Conservation (phyloP, 805 yeast species). For the Candida railenensis region DNA sequence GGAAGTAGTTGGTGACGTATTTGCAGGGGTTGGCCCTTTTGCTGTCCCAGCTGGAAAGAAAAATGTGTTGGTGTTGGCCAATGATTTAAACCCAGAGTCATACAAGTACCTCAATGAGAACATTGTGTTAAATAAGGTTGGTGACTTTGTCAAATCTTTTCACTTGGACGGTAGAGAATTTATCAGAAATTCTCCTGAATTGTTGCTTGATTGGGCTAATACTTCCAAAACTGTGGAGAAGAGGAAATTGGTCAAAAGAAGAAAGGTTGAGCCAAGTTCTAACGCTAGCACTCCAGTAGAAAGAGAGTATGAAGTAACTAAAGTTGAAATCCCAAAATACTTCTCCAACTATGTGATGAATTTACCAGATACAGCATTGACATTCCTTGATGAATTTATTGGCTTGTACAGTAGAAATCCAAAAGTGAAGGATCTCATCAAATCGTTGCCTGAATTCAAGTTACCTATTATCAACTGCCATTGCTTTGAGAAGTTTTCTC, state of each 20-base stretch:
- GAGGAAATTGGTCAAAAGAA: slow-evolving; percentile 32
- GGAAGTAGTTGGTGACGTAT: slow-evolving; percentile 86
- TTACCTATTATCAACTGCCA: slow-evolving; percentile 83
- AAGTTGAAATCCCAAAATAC: slow-evolving; percentile 48
- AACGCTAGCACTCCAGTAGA: slow-evolving; percentile 13
- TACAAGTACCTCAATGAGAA: slow-evolving; percentile 68
- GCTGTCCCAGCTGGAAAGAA: slow-evolving; percentile 94
- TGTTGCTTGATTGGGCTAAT: slow-evolving; percentile 48
- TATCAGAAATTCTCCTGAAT: slow-evolving; percentile 57
- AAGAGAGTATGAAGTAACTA: slow-evolving; percentile 11
- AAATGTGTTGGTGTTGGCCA: slow-evolving; percentile 77
- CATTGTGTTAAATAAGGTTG: slow-evolving; percentile 61
- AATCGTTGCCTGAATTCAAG: slow-evolving; percentile 44
- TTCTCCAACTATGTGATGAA: slow-evolving; percentile 88
- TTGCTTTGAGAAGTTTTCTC: slow-evolving; percentile 88
- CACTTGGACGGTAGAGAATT: slow-evolving; percentile 84
- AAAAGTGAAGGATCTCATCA: slow-evolving; percentile 32
- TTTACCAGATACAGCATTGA: slow-evolving; percentile 88
- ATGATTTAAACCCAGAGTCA: slow-evolving; percentile 90
- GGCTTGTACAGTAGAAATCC: slow-evolving; percentile 60
- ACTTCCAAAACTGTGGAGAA: slow-evolving; percentile 33
- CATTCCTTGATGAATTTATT: slow-evolving; percentile 72
- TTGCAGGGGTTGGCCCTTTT: slow-evolving; percentile 99
- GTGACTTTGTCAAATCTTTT: slow-evolving; percentile 54
- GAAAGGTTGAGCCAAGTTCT: slow-evolving; percentile 29